Conservation (phyloP, 176 grass and related monocot genomes). For the Eremochloa ophiuroides region DNA sequence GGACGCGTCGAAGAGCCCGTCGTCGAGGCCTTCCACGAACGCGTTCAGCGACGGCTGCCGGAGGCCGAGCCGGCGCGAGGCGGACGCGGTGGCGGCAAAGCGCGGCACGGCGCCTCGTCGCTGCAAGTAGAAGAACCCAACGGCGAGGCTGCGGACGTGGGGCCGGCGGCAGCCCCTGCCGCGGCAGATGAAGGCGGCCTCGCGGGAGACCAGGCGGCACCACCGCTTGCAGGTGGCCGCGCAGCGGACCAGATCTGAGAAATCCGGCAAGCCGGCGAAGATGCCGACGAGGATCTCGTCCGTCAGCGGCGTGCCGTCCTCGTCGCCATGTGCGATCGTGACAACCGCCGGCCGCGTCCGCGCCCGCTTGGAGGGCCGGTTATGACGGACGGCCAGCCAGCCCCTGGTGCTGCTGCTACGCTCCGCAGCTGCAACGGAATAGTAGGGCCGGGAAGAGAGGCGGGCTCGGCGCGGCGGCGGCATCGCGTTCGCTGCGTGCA, state of each 20-base stretch:
- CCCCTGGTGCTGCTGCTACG: not conserved
- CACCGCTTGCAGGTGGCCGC: not conserved
- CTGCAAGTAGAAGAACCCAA: not conserved
- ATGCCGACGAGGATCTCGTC: slow-evolving; percentile 1
- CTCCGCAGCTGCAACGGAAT: not conserved
- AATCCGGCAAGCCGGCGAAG: not conserved
- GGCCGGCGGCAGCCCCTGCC: not conserved
- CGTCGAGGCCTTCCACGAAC: not conserved
- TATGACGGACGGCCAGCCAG: not conserved
- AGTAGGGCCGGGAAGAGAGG: not conserved
- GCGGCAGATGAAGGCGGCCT: not conserved
- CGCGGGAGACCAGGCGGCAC: not conserved
- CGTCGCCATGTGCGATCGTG: not conserved
- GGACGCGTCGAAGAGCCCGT: not conserved
- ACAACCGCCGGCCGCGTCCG: not conserved
- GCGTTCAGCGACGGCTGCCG: no score
- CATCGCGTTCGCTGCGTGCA: not conserved
- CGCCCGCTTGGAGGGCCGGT: not conserved
- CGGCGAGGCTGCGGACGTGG: not conserved
- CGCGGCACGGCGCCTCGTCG: not conserved
- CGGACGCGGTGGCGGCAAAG: not conserved
- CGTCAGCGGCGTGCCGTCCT: not conserved
- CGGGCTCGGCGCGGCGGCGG: not conserved
- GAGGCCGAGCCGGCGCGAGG: not conserved
- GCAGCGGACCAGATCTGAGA: not conserved